Evolutionary conservation across 2,329 filamentous ascomycete genomes (phyloP), one percentile per base, ranked within the genome.

Genomic region (Fusarium guadeloupense): DNA sequence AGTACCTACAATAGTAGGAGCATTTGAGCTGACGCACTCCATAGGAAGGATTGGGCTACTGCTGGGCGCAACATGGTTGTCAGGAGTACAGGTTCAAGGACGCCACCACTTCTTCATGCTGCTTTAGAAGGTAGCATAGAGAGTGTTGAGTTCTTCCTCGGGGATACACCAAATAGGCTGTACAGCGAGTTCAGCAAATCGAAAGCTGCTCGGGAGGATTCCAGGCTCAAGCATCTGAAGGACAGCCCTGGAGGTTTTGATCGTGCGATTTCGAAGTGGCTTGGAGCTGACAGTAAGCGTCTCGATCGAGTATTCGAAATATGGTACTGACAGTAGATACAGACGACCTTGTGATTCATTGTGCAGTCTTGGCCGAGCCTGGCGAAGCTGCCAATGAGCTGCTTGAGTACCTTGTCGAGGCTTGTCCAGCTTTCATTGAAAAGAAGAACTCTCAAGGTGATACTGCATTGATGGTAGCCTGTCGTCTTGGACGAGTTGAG

Each of bases 91-190:
- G 82, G 80, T 9, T 70, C 76, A 44, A 76, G 78, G 28, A 79
- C 77, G 0, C 83, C 88, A 3, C 90, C 88, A 4, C 75, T 91
- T 9, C 79, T 91, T 2, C 76, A 82, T 57, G 86, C 88, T 38
- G 87, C 85, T 12, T 67, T 76, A 9, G 66, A 67, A 3, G 85
- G 86, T 4, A 89, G 80, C 17, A 71, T 94, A n/a, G 84, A 89
- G 33, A 82, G 83, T 16, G 85, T 92, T 0, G 87, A 95, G 69
- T 96, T 90, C 85, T 91, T 94, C 72, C 74, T 92, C 50, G 87
- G 89, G 53, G 89, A 91, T 58, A 83, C 85, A 1, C 90, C 92
- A 0, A 76, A 85, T 64, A 81, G 86, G 23, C 80, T 85, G 48
- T 95, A 95, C 69, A 74, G 81, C 21, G 85, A 91, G 39, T 95